Evolutionary conservation across 1,284 basidiomycete species (phyloP).

Genomic region (Waitea zeae): DNA sequence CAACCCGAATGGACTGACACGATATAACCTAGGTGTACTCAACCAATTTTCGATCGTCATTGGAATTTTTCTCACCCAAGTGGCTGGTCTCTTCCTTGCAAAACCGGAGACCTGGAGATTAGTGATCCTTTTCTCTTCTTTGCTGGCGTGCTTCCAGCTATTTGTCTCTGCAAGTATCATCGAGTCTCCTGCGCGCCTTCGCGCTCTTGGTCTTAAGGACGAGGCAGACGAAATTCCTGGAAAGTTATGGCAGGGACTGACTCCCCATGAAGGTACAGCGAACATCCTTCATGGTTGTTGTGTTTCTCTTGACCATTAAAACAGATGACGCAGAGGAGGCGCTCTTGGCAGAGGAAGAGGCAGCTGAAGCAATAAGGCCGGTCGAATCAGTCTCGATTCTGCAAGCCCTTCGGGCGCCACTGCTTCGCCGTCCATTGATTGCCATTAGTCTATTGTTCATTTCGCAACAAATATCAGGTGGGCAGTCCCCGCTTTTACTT

Average conservation of each 20-base stretch:
- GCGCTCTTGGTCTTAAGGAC: conserved; percentile 26
- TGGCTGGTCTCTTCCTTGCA: conserved; percentile 43
- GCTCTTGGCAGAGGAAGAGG: conserved; percentile 20
- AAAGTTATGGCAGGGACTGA: conserved; percentile 28
- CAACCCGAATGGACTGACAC: conserved; percentile 4
- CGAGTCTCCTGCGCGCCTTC: conserved; percentile 57
- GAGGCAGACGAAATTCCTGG: conserved; percentile 27
- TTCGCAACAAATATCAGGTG: conserved; percentile 67
- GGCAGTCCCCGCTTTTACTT: conserved; percentile 5
- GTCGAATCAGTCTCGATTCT: conserved; percentile 29
- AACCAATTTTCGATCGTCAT: conserved; percentile 80
- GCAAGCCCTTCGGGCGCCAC: conserved; percentile 32
- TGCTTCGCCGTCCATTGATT: conserved; percentile 50
- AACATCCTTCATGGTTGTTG: too few relatives aligned
- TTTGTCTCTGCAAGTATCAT: conserved; percentile 30
- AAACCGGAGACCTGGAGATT: conserved; percentile 56
- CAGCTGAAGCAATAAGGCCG: conserved; percentile 14
- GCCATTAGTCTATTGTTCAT: conserved; percentile 60
- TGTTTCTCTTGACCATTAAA: background rate
- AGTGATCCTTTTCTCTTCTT: conserved; percentile 52
- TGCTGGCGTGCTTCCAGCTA: conserved; percentile 41
- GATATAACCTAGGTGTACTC: conserved; percentile 41
- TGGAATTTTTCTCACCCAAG: conserved; percentile 69
- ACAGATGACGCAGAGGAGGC: conserved; percentile 18
- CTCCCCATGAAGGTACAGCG: conserved; percentile 3